Percentiles rank a stretch among this genome's conserved stretches.
Conservation (phyloP, 768 basidiomycete genomes). For the Strobilomyces confusus region DNA sequence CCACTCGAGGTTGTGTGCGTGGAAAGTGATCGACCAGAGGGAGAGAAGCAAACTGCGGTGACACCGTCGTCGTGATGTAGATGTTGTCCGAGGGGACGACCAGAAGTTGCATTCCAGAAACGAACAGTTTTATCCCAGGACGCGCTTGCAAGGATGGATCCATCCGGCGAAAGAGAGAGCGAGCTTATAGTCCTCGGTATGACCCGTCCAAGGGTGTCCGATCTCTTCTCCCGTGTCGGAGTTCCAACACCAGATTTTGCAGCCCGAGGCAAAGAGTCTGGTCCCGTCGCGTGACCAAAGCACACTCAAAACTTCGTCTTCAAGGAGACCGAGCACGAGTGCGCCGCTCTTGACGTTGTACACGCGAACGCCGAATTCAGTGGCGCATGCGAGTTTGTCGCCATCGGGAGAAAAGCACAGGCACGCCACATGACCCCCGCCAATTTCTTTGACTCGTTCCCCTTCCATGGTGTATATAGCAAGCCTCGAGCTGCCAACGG, state of each 20-base stretch:
- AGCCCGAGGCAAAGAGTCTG: not conserved
- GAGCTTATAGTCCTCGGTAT: not conserved
- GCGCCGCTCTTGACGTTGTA: not conserved
- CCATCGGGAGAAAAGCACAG: too few relatives aligned
- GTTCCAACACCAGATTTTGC: not conserved
- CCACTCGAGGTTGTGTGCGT: not conserved
- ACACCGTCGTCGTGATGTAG: not conserved
- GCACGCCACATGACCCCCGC: not conserved
- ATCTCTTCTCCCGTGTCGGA: not conserved
- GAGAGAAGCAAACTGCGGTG: conserved; percentile 1
- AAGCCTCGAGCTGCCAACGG: not conserved
- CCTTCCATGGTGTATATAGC: not conserved
- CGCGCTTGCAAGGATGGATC: too few relatives aligned
- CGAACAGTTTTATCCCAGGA: too few relatives aligned
- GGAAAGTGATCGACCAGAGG: conserved; percentile 4
- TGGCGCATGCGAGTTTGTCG: not conserved
- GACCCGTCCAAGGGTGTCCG: not conserved
- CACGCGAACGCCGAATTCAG: not conserved
- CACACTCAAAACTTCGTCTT: not conserved
- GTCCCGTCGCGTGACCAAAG: not conserved
- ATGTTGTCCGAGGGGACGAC: too few relatives aligned
- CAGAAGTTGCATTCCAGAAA: too few relatives aligned
- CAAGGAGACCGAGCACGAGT: too few relatives aligned
- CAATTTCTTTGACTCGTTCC: not conserved
- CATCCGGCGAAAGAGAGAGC: not conserved